These are phyloP conservation scores for Penicillium bovifimosum DNA, from an alignment of 495 filamentous ascomycete genomes.

Conservation along the genomic window DNA sequence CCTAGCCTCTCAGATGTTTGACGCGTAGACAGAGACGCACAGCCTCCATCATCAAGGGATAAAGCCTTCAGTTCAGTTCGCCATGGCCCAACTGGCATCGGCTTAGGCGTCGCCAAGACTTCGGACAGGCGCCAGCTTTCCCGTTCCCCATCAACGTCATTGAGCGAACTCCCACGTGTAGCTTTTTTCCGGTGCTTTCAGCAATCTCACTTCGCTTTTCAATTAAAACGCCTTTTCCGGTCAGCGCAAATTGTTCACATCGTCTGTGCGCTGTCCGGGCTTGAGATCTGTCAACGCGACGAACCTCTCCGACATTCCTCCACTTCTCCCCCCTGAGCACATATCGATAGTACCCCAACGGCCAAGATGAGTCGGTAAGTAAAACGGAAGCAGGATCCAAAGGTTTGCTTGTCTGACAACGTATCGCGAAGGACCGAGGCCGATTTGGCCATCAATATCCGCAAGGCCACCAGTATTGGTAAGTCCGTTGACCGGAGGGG, in stretches of 20 bases:
- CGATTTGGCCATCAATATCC: conserved; percentile 91
- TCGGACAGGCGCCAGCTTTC: conserved; percentile 36
- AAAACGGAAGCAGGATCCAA: neutral
- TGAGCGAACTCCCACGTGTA: conserved; percentile 21
- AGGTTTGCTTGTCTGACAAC: neutral
- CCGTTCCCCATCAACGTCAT: conserved; percentile 36
- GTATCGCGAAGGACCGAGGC: conserved; percentile 66
- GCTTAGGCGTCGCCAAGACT: conserved; percentile 30
- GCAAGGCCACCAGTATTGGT: conserved; percentile 90
- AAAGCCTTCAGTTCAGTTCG: neutral
- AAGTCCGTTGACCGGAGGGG: conserved; percentile 20
- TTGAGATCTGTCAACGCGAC: conserved; percentile 18
- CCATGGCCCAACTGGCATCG: conserved; percentile 3
- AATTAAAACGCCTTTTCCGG: conserved; percentile 10
- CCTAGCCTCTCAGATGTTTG: neutral
- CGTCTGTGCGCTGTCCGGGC: conserved; percentile 19
- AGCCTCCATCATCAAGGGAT: neutral
- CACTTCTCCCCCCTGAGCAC: conserved; percentile 22
- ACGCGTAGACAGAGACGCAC: neutral
- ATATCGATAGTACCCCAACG: conserved; percentile 10
- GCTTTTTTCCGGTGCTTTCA: conserved; percentile 1
- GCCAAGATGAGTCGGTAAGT: conserved; percentile 45
- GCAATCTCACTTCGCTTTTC: neutral
- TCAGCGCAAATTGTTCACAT: conserved; percentile 12
- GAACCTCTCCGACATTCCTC: conserved; percentile 8